phyloP scores from a whole-genome alignment of 768 basidiomycete genomes.

The Mrakia gelida region DNA sequence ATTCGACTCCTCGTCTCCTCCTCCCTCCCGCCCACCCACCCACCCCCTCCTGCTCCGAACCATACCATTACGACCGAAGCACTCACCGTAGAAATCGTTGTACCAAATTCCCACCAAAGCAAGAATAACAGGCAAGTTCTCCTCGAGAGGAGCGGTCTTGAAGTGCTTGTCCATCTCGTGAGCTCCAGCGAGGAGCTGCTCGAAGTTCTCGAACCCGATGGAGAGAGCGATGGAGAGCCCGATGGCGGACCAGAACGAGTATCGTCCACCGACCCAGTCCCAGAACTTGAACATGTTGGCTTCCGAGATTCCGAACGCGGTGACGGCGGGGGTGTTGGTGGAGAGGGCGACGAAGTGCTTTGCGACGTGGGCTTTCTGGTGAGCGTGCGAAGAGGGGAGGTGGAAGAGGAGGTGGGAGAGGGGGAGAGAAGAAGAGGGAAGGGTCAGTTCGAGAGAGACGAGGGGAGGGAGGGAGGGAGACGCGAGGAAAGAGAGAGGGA shows the following conservation, averaged over 20 bases:
- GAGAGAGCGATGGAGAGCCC: conserved; percentile 89
- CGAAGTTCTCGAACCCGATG: conserved; percentile 92
- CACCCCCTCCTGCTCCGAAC: no score
- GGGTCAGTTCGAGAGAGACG: background rate
- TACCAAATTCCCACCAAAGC: conserved; percentile 95
- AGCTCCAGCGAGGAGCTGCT: conserved; percentile 80
- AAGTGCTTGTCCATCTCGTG: conserved; percentile 99
- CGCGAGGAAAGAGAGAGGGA: no score
- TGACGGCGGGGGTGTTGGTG: conserved; percentile 91
- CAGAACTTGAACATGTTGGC: conserved; percentile 99
- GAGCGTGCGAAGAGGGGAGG: no score
- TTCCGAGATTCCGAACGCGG: conserved; percentile 82
- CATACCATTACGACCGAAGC: no score
- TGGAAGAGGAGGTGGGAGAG: background rate
- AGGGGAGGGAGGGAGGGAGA: conserved; percentile 9
- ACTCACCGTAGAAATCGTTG: conserved; percentile 85
- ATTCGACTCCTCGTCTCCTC: background rate
- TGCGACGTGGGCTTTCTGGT: conserved; percentile 74
- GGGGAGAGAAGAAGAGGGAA: background rate
- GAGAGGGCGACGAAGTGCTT: conserved; percentile 99
- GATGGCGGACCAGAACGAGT: conserved; percentile 97
- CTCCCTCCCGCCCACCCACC: no score
- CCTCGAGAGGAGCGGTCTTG: conserved; percentile 75
- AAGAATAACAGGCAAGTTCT: conserved; percentile 86
- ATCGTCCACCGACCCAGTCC: conserved; percentile 99